phyloP scores from a whole-genome alignment of 768 basidiomycete genomes.

The Kwoniella shandongensis region DNA sequence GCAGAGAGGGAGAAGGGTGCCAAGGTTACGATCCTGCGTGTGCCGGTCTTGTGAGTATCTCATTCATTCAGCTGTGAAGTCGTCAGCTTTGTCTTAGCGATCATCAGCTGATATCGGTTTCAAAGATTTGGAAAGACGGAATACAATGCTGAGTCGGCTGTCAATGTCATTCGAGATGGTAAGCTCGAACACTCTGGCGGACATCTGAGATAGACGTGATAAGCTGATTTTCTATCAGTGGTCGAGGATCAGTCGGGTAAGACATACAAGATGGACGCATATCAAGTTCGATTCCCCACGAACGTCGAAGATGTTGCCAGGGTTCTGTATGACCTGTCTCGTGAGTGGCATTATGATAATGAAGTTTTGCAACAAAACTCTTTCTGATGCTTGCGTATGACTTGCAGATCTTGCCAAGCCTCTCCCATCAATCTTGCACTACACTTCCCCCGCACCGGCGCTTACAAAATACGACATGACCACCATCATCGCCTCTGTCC shows the following conservation, averaged over 20 bases:
- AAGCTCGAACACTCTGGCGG: constrained; percentile 5
- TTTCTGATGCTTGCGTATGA: too few species aligned
- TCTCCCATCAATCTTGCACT: constrained; percentile 78
- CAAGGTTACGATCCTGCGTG: constrained; percentile 70
- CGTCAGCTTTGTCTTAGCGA: background rate
- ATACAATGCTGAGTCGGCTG: constrained; percentile 80
- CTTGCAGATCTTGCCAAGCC: constrained; percentile 54
- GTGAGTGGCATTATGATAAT: constrained; percentile 55
- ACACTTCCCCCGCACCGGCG: constrained; percentile 69
- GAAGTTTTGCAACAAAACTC: background rate
- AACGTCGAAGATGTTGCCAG: constrained; percentile 82
- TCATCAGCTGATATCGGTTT: background rate
- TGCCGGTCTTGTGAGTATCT: constrained; percentile 77
- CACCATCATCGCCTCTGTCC: constrained; percentile 61
- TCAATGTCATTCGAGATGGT: constrained; percentile 80
- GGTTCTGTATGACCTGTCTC: constrained; percentile 73
- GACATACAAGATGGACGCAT: constrained; percentile 92
- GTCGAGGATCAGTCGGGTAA: constrained; percentile 84
- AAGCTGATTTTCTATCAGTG: constrained; percentile 51
- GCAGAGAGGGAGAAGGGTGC: constrained; percentile 56
- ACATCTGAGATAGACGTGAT: background rate
- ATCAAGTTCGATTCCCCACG: constrained; percentile 87
- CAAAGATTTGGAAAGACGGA: constrained; percentile 80
- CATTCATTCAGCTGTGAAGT: background rate
- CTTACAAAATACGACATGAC: constrained; percentile 95